Evolutionary conservation across 2,329 filamentous ascomycete genomes (phyloP).

Genomic region (Endoconidiophora polonica): DNA sequence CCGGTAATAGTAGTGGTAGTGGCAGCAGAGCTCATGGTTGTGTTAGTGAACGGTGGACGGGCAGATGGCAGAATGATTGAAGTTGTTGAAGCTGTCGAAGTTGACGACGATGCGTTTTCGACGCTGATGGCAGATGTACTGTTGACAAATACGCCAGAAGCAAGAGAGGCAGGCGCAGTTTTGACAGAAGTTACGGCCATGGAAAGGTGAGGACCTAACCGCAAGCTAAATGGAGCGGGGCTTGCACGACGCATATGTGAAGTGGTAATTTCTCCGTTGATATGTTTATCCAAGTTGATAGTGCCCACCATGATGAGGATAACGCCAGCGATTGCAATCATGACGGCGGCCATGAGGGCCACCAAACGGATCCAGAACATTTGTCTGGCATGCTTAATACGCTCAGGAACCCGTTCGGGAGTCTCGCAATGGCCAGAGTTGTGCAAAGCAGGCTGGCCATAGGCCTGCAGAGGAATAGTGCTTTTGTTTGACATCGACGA

Average conservation of each 20-base stretch:
- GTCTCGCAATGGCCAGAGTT: conserved; percentile 4
- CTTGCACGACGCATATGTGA: conserved; percentile 1
- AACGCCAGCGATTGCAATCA: conserved; percentile 5
- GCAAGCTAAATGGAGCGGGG: conserved; percentile 2
- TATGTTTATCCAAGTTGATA: conserved; percentile 3
- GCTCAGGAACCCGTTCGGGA: background rate
- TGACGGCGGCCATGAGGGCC: conserved; percentile 1
- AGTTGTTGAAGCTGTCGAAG: background rate
- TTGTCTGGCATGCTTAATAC: conserved; percentile 2
- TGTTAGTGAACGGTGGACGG: background rate
- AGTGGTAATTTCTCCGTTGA: conserved; percentile 3
- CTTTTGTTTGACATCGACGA: background rate
- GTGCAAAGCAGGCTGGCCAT: conserved; percentile 5
- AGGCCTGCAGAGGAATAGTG: background rate
- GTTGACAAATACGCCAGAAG: background rate
- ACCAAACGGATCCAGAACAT: conserved; percentile 9
- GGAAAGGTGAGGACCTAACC: background rate
- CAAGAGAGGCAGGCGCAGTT: conserved; percentile 5
- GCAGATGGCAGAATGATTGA: background rate
- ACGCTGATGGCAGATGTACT: background rate
- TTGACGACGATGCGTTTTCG: no score
- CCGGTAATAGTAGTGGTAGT: conserved; percentile 6
- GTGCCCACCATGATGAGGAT: conserved; percentile 5
- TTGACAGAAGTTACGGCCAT: conserved; percentile 3
- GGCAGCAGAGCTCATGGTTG: background rate